Conservation (phyloP, 1,284 basidiomycete species). For the Tilletia indica region DNA sequence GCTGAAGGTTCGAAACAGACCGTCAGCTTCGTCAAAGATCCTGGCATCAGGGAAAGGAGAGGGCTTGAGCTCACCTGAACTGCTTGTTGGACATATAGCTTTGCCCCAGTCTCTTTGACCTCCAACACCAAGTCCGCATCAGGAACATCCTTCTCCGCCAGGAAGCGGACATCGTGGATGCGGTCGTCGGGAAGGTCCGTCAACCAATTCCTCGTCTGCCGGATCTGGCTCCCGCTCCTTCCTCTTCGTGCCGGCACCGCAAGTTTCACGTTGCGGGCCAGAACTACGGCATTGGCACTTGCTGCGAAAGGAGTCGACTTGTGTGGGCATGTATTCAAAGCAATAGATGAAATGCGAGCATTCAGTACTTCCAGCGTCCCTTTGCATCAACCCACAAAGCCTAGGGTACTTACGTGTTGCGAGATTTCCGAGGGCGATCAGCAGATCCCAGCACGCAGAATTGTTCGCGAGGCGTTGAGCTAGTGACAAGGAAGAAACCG, state of each 20-base stretch:
- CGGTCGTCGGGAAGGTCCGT: conserved; percentile 7
- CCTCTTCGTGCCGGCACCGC: neutral
- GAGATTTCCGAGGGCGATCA: neutral
- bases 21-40: neutral
- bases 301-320: neutral
- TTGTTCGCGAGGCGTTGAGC: neutral
- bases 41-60: neutral
- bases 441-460: neutral
- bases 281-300: neutral
- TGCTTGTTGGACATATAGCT: conserved; percentile 1
- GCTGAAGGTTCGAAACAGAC: neutral
- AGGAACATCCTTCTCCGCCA: neutral
- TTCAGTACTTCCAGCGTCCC: no score
- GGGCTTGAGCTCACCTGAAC: neutral
- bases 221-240: neutral
- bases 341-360: neutral
- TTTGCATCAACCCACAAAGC: no score
- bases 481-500: neutral
- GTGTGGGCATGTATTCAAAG: neutral
- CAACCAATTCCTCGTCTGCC: neutral
- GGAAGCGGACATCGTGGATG: neutral
- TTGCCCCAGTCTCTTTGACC: neutral
- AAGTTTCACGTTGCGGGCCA: neutral
- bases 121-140: neutral
- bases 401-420: no score